Percentiles rank a stretch among this genome's conserved stretches.
These are phyloP conservation scores for Dimocarpus longan DNA, from an alignment of 345 rosid genomes.

Conservation along the genomic window DNA sequence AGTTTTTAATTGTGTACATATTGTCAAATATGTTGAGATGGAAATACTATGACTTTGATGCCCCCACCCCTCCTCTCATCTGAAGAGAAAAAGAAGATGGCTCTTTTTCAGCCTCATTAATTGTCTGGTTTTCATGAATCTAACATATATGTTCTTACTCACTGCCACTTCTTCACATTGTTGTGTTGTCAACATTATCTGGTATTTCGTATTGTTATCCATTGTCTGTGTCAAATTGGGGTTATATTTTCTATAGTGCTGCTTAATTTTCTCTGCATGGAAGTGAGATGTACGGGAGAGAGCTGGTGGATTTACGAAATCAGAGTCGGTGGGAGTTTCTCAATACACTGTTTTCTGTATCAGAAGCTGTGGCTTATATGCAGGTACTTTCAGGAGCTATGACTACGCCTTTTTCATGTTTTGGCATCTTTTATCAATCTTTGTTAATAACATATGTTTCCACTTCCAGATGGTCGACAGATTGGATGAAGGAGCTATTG, in stretches of 20 bases:
- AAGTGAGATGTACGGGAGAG: slow-evolving; percentile 96
- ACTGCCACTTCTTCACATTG: not conserved
- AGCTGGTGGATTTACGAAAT: slow-evolving; percentile 89
- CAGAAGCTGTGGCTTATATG: slow-evolving; percentile 94
- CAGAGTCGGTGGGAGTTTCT: slow-evolving; percentile 91
- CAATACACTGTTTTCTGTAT: slow-evolving; percentile 91
- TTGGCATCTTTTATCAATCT: not conserved
- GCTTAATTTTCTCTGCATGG: slow-evolving; percentile 47
- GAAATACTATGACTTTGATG: not conserved
- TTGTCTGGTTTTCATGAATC: not conserved
- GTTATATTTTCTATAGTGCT: slow-evolving; percentile 37
- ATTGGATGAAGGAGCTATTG: slow-evolving; percentile 84
- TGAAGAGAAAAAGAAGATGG: not conserved
- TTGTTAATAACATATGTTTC: slow-evolving; percentile 10
- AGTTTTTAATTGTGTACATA: not conserved
- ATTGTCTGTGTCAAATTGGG: slow-evolving; percentile 28
- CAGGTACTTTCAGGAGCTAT: slow-evolving; percentile 53
- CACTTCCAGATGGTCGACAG: slow-evolving; percentile 82
- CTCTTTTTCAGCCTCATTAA: not conserved
- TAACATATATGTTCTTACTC: not conserved
- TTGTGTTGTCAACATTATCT: slow-evolving; percentile 6
- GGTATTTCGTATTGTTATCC: slow-evolving; percentile 17
- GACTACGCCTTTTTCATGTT: not conserved
- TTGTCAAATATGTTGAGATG: not conserved
- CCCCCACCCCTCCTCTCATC: not conserved